phyloP scores from a whole-genome alignment of 768 basidiomycete genomes.

The Pleurotus sapidus region DNA sequence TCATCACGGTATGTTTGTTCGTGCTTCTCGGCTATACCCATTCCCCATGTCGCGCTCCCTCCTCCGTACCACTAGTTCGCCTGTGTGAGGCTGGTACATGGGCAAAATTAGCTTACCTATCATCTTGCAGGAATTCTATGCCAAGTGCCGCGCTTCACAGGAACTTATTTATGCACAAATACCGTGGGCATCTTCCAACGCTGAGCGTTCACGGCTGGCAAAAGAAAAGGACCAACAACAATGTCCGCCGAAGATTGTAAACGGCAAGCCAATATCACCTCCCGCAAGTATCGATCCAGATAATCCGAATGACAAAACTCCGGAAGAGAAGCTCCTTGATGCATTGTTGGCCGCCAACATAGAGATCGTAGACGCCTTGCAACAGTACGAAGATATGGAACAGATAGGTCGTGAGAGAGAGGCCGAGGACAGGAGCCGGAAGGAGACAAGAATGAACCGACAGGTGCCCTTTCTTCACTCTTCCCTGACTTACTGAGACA shows the following conservation, averaged over 20 bases:
- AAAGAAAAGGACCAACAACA: conserved; percentile 18
- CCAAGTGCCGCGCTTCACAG: conserved; percentile 76
- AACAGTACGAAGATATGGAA: conserved; percentile 76
- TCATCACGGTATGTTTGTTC: conserved; percentile 58
- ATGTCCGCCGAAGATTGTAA: conserved; percentile 18
- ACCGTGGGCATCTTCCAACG: conserved; percentile 84
- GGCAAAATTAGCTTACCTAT: conserved; percentile 4
- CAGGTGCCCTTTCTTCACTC: conserved; percentile 29
- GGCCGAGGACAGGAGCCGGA: conserved; percentile 67
- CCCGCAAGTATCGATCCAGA: conserved; percentile 20
- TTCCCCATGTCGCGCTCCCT: not conserved
- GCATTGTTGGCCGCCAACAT: conserved; percentile 73
- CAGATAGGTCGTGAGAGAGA: conserved; percentile 62
- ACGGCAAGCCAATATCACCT: conserved; percentile 10
- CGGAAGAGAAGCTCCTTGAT: conserved; percentile 74
- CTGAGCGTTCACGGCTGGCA: conserved; percentile 60
- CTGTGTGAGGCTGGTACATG: not conserved
- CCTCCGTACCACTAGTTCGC: not conserved
- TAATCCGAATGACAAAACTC: conserved; percentile 44
- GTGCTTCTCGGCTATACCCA: not conserved
- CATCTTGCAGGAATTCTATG: conserved; percentile 71
- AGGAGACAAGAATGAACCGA: conserved; percentile 63
- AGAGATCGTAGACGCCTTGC: conserved; percentile 63
- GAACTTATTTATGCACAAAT: conserved; percentile 87
- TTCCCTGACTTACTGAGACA: not conserved